Evolutionary conservation across 148 eudicot species (phyloP), one percentile per base, ranked within the genome.

Genomic region (Mesembryanthemum crystallinum): DNA sequence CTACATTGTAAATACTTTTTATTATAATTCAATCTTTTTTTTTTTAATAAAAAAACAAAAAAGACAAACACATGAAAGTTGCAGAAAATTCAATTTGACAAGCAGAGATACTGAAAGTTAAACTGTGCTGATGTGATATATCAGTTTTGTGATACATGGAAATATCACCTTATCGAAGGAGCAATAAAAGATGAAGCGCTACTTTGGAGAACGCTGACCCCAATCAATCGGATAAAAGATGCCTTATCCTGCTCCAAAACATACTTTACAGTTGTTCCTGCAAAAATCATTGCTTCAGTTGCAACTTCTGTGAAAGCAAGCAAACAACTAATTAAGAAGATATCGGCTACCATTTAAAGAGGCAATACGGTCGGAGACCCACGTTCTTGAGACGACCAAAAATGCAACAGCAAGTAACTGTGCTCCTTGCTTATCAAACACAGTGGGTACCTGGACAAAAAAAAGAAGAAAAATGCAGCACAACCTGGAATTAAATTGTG

Each of bases 151-250:
- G 61, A 45, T 39, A 73, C 11, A 21, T 32, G 20, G 67, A 59
- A 49, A 79, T 61, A 76, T 67, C 75, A 94, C 98, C 97, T 92
- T 80, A 94, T 80, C 62, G 98, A 94, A 59, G 98, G 98, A 74
- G 98, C 98, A 76, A 92, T 86, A 72, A 94, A 92, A 73, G 98
- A 94, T 52, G 98, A 94, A 76, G 98, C 97, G 62, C 93, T 92
- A 84, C 98, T 94, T 79, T 94, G 98, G 39, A 94, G 86, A 76
- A 94, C 83, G 76, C 98, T 94, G 76, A 90, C 83, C 63, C 96
- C 93, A 79, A 94, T 92, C 76, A 94, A 85, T 77, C 89, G 91
- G 62, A 90, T 64, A 76, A 94, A 94, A 33, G 98, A 78, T 62
- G 93, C 87, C 81, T 90, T 94, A 79, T 94, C 94, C 85, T 94